Percentiles rank a stretch among this genome's conserved stretches.
These are phyloP conservation scores for Candida gorgasii DNA, from an alignment of 805 yeast genomes.

Conservation along the genomic window DNA sequence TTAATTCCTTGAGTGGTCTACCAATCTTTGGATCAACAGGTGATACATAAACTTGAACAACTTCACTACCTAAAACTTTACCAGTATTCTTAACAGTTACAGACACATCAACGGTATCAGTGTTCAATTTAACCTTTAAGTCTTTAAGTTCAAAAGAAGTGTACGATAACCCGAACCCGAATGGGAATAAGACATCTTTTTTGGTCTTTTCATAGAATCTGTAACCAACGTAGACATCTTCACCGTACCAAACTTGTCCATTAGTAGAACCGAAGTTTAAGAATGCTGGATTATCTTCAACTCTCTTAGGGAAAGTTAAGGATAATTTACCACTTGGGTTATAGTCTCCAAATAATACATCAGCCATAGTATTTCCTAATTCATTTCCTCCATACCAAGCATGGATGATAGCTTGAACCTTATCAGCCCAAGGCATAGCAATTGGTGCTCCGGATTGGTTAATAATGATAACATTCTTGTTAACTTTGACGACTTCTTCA, in stretches of 20 bases:
- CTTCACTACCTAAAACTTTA: slow-evolving; percentile 49
- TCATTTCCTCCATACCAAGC: slow-evolving; percentile 40
- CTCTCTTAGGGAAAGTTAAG: slow-evolving; percentile 22
- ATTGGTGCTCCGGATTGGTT: slow-evolving; percentile 38
- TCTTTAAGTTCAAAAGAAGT: slow-evolving; percentile 47
- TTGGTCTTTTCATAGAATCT: slow-evolving; percentile 56
- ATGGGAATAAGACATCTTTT: slow-evolving; percentile 53
- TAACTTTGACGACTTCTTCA: slow-evolving; percentile 26
- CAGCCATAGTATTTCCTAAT: slow-evolving; percentile 33
- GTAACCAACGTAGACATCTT: slow-evolving; percentile 66
- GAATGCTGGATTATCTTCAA: slow-evolving; percentile 31
- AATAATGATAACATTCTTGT: slow-evolving; percentile 31
- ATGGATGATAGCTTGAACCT: slow-evolving; percentile 17
- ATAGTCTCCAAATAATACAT: slow-evolving; percentile 32
- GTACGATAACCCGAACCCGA: slow-evolving; percentile 65
- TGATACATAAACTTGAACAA: slow-evolving; percentile 54
- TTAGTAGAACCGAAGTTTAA: slow-evolving; percentile 30
- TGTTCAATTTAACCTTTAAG: slow-evolving; percentile 31
- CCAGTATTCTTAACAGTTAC: slow-evolving; percentile 53
- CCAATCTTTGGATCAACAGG: slow-evolving; percentile 37
- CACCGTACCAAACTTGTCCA: slow-evolving; percentile 48
- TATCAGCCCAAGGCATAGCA: slow-evolving; percentile 28
- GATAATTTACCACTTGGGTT: slow-evolving; percentile 36
- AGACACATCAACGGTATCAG: slow-evolving; percentile 28
- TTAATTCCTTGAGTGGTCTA: slow-evolving; percentile 62